Evolutionary conservation across 805 yeast genomes (phyloP), one percentile per base, ranked within the genome.

Genomic region (Sugiyamaella qingdaonensis): DNA sequence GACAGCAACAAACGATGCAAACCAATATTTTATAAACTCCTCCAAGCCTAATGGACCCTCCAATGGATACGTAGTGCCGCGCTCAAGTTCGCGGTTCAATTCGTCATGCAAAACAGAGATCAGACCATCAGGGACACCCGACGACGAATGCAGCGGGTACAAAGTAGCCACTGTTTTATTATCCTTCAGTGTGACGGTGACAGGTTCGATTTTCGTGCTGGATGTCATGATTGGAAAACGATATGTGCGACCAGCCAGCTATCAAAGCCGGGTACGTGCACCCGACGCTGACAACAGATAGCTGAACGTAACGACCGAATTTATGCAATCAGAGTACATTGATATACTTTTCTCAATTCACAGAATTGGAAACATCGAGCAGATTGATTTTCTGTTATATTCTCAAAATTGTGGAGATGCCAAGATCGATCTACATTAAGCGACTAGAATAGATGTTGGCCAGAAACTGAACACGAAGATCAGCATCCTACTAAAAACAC

Each of bases 161-260:
- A 88, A 68, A 0, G 91, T 84, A 0, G 81, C 89, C 0, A 62
- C 59, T 2, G 72, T 60, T 1, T 75, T 73, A 9, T 70, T 72
- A 58, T 79, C 79, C 61, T 86, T 84, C 21, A 89, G 73, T 10
- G 88, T 69, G 1, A 88, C 86, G 0, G 95, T 86, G 59, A 83
- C 81, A 8, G 92, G 80, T 51, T 79, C 81, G 39, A 48, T 11
- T 16, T 39, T 34, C 18, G 39, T 13, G 18, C 39, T 13, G 39
- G 39, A 13, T n/a, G 39, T 34, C 18, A 34, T 34, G 14, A 13
- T 4, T n/a, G 39, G 14, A 13, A 34, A n/a, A 8, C 39, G 39
- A n/a, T 13, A 8, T 34, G 5, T 34, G 39, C 39, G 3, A 3
- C 8, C 18, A n/a, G 39, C 39, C 5, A 8, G 14, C 5, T 34